Conservation (phyloP, 768 basidiomycete genomes). For the Mycena latifolia region DNA sequence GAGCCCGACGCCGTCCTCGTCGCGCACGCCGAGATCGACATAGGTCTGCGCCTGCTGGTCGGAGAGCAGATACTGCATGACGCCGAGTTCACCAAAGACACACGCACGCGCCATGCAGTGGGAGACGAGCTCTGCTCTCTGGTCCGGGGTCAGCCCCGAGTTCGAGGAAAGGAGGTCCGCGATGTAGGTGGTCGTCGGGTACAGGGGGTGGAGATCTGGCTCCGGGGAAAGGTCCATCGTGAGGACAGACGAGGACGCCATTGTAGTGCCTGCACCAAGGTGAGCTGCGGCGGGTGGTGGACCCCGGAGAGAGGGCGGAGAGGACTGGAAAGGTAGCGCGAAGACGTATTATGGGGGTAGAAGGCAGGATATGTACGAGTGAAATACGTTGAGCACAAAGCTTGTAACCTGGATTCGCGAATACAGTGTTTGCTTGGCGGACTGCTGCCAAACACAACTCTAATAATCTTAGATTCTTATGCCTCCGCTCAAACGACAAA, state of each 20-base stretch:
- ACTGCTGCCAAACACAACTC: slow-evolving; percentile 10
- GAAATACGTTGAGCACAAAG: no score
- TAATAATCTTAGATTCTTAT: slow-evolving; percentile 50
- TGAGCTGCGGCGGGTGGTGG: neutral
- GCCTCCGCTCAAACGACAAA: slow-evolving; percentile 68
- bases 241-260: slow-evolving; percentile 38
- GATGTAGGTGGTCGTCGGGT: slow-evolving; percentile 76
- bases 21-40: slow-evolving; percentile 77
- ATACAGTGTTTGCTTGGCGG: neutral
- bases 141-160: slow-evolving; percentile 75
- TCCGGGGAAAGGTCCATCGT: slow-evolving; percentile 74
- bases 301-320: neutral
- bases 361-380: neutral
- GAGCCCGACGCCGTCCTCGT: slow-evolving; percentile 89
- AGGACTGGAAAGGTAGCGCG: neutral
- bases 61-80: slow-evolving; percentile 78
- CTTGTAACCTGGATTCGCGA: neutral
- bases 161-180: slow-evolving; percentile 72
- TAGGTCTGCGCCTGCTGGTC: slow-evolving; percentile 75
- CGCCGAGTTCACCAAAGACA: slow-evolving; percentile 79
- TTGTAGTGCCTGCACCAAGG: slow-evolving; percentile 15
- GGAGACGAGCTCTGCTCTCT: slow-evolving; percentile 77
- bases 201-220: slow-evolving; percentile 84
- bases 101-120: slow-evolving; percentile 84
- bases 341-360: neutral